phyloP scores from a whole-genome alignment of 441 rosid species.

The Erysimum pusillum region DNA sequence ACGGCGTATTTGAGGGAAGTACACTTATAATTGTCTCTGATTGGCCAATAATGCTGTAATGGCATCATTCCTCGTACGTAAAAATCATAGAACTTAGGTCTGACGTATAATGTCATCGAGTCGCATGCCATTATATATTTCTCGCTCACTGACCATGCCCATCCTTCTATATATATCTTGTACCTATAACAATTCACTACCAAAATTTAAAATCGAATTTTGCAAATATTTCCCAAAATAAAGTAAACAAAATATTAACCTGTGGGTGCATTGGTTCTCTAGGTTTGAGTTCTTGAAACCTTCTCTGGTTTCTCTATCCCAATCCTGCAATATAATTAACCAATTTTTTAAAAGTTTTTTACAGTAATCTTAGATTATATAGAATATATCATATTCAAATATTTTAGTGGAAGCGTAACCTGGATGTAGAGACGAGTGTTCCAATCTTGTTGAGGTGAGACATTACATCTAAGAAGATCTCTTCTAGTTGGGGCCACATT shows the following conservation, averaged over 20 bases:
- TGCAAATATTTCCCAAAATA: neutral
- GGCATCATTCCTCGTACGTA: slow-evolving; percentile 70
- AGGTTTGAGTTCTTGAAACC: slow-evolving; percentile 57
- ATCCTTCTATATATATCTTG: slow-evolving; percentile 73
- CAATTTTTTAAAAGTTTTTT: neutral
- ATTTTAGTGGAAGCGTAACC: slow-evolving; percentile 11
- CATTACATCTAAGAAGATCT: slow-evolving; percentile 66
- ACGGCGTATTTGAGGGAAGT: slow-evolving; percentile 69
- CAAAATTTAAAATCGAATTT: neutral
- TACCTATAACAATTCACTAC: slow-evolving; percentile 47
- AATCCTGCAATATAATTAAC: slow-evolving; percentile 47
- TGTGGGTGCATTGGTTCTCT: slow-evolving; percentile 59
- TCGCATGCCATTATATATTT: slow-evolving; percentile 84
- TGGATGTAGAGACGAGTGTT: slow-evolving; percentile 52
- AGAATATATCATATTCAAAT: neutral
- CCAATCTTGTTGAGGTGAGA: slow-evolving; percentile 51
- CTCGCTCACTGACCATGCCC: slow-evolving; percentile 78
- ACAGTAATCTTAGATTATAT: too few species aligned
- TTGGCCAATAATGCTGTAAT: slow-evolving; percentile 80
- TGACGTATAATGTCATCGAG: slow-evolving; percentile 60
- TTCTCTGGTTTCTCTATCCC: slow-evolving; percentile 45
- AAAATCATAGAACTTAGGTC: slow-evolving; percentile 69
- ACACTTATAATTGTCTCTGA: slow-evolving; percentile 56
- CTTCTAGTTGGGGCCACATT: slow-evolving; percentile 44
- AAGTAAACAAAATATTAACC: slow-evolving; percentile 36